Base-by-base conservation (phyloP, 306 rosid genomes). In the Trichosanthes cucumerina region DNA sequence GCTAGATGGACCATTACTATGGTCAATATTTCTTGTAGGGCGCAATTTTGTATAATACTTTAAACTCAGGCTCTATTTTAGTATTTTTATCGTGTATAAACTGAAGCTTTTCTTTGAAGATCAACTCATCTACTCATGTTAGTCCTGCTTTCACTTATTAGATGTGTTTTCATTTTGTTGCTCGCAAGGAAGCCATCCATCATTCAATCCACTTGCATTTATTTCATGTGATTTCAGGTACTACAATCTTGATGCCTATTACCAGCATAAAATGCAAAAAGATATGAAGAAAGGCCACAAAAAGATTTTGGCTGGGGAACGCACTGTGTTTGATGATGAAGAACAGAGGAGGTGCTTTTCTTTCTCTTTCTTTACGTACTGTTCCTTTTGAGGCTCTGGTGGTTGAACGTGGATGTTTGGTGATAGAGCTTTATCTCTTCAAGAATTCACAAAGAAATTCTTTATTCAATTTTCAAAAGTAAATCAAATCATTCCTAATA, bases 281-380 rank as follows among this genome's bases (percentile, higher is more conserved):
- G 93, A 86, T 44, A 80, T 79, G 80, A 76, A 89, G 58, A 87
- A 79, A 73, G 99, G 99, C 79, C 15, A 86, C 78, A 92, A 87
- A 79, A 92, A 88, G 88, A 39, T 84, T 66, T 15, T 2, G 43
- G 80, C 85, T 66, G 80, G 71, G 72, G 99, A 95, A 69, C 96
- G 97, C 36, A 91, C 90, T 79, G 87, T 91, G 52, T 95, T 95
- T 88, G 87, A 92, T 81, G 99, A 95, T 82, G 99, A 95, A 83
- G 99, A 95, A 83, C 89, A 86, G 62, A 90, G 97, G 70, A 85
- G 97, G 99, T 92, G 16, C 68, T 57, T 43, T 16, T 21, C 79
- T 82, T 75, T 26, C 57, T 41, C 38, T 82, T 78, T 47, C 47
- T 41, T 77, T 19, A 12, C 50, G n/a, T 52, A 33, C 41, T 75